Conservation (phyloP, 2,329 filamentous ascomycete genomes). For the Juglanconis oblonga region DNA sequence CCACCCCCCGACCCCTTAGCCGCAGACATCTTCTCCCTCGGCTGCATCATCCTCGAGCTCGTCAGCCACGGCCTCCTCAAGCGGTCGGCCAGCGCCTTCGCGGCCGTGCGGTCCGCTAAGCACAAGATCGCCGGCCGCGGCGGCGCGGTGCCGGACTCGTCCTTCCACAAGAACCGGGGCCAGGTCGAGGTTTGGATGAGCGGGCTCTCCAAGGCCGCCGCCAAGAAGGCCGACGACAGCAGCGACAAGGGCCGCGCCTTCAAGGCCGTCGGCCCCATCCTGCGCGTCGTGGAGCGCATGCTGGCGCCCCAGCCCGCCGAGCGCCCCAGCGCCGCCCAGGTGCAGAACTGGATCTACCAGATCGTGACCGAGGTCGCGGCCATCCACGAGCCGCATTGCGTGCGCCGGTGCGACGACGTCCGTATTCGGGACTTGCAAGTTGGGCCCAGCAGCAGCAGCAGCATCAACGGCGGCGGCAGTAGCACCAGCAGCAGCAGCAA, state of each 20-base stretch:
- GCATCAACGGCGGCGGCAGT: neutral
- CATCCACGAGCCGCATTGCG: slow-evolving; percentile 51
- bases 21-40: slow-evolving; percentile 71
- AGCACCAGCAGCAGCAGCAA: neutral
- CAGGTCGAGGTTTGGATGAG: slow-evolving; percentile 69
- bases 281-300: slow-evolving; percentile 54
- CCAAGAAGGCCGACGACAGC: slow-evolving; percentile 40
- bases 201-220: slow-evolving; percentile 56
- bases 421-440: too few relatives aligned
- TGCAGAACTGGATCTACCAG: slow-evolving; percentile 50
- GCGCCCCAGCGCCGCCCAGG: slow-evolving; percentile 50
- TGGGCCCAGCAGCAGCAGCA: neutral
- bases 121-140: slow-evolving; percentile 58
- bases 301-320: slow-evolving; percentile 48
- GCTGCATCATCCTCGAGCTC: slow-evolving; percentile 70
- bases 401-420: slow-evolving; percentile 19
- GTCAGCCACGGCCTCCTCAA: slow-evolving; percentile 64
- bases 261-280: slow-evolving; percentile 48
- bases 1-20: slow-evolving; percentile 42
- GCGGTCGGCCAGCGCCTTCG: slow-evolving; percentile 63
- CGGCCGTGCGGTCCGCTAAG: slow-evolving; percentile 62
- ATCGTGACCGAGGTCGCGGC: slow-evolving; percentile 48
- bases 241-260: slow-evolving; percentile 35
- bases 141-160: slow-evolving; percentile 63
- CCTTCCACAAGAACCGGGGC: slow-evolving; percentile 68